These are phyloP conservation scores for Neoboletus subvelutipes DNA, from an alignment of 768 basidiomycete species.

Conservation along the genomic window DNA sequence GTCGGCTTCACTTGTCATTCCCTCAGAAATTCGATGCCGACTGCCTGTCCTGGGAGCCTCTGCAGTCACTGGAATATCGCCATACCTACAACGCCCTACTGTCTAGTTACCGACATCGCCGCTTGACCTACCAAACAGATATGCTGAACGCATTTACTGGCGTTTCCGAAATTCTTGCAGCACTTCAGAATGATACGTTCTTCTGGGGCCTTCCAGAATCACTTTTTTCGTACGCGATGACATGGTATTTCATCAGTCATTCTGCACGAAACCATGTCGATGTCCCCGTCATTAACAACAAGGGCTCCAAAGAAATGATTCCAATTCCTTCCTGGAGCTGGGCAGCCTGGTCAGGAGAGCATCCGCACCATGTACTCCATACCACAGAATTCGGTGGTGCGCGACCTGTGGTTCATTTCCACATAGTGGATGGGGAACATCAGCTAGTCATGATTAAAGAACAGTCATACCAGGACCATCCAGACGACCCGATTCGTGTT, in stretches of 20 bases:
- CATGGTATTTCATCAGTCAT: constrained; percentile 1
- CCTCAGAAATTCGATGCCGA: background rate
- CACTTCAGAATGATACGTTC: constrained; percentile 9
- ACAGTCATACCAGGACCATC: background rate
- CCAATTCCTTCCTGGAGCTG: constrained; percentile 21
- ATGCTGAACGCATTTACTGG: constrained; percentile 14
- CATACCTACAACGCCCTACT: background rate
- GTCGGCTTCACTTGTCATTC: background rate
- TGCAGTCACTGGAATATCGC: background rate
- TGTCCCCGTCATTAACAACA: background rate
- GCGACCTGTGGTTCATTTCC: constrained; percentile 1
- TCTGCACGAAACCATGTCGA: background rate
- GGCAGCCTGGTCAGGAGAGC: constrained; percentile 6
- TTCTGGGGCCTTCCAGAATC: constrained; percentile 17
- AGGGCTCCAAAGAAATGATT: constrained; percentile 5
- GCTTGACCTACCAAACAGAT: constrained; percentile 10
- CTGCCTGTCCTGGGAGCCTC: background rate
- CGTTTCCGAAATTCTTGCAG: constrained; percentile 12
- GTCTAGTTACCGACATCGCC: constrained; percentile 9
- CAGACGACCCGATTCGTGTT: background rate
- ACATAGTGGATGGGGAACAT: background rate
- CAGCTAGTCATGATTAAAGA: constrained; percentile 2
- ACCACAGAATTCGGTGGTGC: background rate
- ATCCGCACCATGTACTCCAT: background rate
- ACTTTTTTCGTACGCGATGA: constrained; percentile 9